A percentile compares a stretch with the other conserved stretches of the same genome.
Evolutionary conservation across 495 filamentous ascomycete species (phyloP).

Genomic region (Filosporella fistucella): DNA sequence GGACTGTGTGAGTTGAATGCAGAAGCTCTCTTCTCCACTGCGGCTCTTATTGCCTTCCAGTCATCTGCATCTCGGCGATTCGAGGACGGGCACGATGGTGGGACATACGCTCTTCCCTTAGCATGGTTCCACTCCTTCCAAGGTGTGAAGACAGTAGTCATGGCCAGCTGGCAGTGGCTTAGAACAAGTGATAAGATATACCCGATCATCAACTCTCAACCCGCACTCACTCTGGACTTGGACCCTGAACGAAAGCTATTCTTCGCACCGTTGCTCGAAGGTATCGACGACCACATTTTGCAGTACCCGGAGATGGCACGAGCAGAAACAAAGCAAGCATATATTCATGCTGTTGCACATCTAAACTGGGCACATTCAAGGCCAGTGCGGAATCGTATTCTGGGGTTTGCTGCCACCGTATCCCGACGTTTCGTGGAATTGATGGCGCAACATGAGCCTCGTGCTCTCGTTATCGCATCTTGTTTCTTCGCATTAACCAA

Average conservation of each 20-base stretch:
- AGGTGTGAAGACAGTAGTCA: conserved; percentile 44
- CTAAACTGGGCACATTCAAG: conserved; percentile 52
- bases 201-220: conserved; percentile 51
- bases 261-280: conserved; percentile 46
- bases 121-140: conserved; percentile 58
- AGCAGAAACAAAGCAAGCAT: conserved; percentile 40
- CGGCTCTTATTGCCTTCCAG: conserved; percentile 53
- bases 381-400: conserved; percentile 44
- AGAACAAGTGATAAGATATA: conserved; percentile 42
- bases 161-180: conserved; percentile 38
- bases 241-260: conserved; percentile 32
- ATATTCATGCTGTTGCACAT: conserved; percentile 49
- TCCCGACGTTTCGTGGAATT: conserved; percentile 51
- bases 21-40: conserved; percentile 49
- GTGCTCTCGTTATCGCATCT: conserved; percentile 48
- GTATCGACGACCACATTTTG: conserved; percentile 42
- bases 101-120: conserved; percentile 41
- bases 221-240: conserved; percentile 43
- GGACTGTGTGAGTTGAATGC: conserved; percentile 47
- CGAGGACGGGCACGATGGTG: conserved; percentile 37
- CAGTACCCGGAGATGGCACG: conserved; percentile 16
- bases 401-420: conserved; percentile 55
- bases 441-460: conserved; percentile 42
- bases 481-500: conserved; percentile 54
- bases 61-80: conserved; percentile 50